Conservation (phyloP, 441 rosid genomes). For the Breynia disticha region DNA sequence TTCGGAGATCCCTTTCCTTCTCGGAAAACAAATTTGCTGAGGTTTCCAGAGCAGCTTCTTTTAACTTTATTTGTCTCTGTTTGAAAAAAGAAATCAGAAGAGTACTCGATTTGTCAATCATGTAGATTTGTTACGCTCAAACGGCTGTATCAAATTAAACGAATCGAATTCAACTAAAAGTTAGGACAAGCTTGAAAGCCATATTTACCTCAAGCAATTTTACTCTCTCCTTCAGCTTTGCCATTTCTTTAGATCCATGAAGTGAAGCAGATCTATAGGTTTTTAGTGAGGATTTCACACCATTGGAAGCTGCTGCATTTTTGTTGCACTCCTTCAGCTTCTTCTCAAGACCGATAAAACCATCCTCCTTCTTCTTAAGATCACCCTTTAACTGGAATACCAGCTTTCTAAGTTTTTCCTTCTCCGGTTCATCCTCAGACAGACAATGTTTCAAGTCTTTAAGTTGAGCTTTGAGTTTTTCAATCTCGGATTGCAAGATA, state of each 20-base stretch:
- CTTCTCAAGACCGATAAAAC: slow-evolving; percentile 41
- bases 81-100: slow-evolving; percentile 9
- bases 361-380: slow-evolving; percentile 63
- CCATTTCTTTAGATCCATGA: slow-evolving; percentile 42
- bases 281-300: slow-evolving; percentile 30
- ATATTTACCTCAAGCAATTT: slow-evolving; percentile 56
- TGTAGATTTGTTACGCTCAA: no score
- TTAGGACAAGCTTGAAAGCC: background rate
- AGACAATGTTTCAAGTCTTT: slow-evolving; percentile 37
- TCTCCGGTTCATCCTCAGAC: slow-evolving; percentile 41
- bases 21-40: slow-evolving; percentile 37
- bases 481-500: slow-evolving; percentile 39
- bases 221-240: slow-evolving; percentile 52
- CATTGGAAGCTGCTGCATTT: slow-evolving; percentile 30
- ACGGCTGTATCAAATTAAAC: no score
- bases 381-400: slow-evolving; percentile 43
- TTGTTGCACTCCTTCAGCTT: slow-evolving; percentile 48
- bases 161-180: background rate
- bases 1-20: slow-evolving; percentile 51
- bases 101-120: background rate
- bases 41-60: slow-evolving; percentile 51
- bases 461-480: slow-evolving; percentile 25
- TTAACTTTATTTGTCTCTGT: slow-evolving; percentile 54
- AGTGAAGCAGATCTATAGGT: slow-evolving; percentile 36
- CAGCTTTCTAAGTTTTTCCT: slow-evolving; percentile 59